Conservation (phyloP, 148 eudicot genomes). For the Mesembryanthemum crystallinum region DNA sequence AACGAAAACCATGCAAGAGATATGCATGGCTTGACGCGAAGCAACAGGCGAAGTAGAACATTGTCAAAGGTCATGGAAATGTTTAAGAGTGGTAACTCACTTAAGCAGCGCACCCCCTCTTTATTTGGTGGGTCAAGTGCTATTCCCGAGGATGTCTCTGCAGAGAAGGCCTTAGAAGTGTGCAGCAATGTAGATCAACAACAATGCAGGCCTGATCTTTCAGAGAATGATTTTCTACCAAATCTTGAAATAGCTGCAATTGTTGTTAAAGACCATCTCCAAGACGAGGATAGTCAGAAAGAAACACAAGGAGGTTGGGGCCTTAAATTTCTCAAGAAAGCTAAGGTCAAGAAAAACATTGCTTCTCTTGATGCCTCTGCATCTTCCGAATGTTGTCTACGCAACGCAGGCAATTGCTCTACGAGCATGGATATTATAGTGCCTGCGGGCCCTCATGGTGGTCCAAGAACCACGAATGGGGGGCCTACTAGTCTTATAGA, state of each 20-base stretch:
- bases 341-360: conserved; percentile 16
- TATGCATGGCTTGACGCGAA: conserved; percentile 32
- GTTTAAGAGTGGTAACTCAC: conserved; percentile 44
- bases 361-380: conserved; percentile 22
- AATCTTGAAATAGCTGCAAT: conserved; percentile 81
- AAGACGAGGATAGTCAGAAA: conserved; percentile 24
- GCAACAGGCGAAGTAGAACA: conserved; percentile 42
- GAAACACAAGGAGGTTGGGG: conserved; percentile 78
- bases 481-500: conserved; percentile 71
- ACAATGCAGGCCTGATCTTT: conserved; percentile 17
- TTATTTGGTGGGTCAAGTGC: conserved; percentile 31
- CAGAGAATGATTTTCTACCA: conserved; percentile 37
- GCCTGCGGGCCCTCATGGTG: conserved; percentile 77
- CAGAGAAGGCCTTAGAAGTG: conserved; percentile 29
- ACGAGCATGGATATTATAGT: conserved; percentile 53
- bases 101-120: conserved; percentile 40
- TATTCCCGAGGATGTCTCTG: conserved; percentile 33
- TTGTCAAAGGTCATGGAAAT: conserved; percentile 59
- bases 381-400: conserved; percentile 25
- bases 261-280: conserved; percentile 47
- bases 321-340: conserved; percentile 70
- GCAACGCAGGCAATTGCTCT: conserved; percentile 39
- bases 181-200: conserved; percentile 4
- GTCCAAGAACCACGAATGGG: conserved; percentile 50
- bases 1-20: conserved; percentile 34